These are phyloP conservation scores for Scedosporium minutisporum DNA, from an alignment of 2,329 filamentous ascomycete genomes.

Conservation along the genomic window DNA sequence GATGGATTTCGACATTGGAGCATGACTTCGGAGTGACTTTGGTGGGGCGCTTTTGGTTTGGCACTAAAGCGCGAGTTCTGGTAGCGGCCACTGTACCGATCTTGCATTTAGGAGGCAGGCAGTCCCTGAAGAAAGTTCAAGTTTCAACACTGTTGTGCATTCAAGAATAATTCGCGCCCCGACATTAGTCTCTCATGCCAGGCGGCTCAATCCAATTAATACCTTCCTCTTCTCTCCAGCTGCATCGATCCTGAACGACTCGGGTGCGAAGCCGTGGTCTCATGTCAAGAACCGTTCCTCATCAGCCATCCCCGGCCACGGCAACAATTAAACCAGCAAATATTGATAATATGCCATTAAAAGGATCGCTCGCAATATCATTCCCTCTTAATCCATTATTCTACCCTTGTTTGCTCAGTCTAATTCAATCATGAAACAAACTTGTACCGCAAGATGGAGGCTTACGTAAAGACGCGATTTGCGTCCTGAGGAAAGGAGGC, in stretches of 20 bases:
- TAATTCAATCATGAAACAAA: background rate
- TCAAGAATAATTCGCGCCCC: no score
- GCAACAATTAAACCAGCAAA: no score
- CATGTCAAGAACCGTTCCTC: no score
- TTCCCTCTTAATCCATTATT: no score
- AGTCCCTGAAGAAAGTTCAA: background rate
- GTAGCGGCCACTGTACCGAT: background rate
- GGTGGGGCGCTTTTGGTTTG: background rate
- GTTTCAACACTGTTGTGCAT: background rate
- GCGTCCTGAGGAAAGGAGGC: background rate
- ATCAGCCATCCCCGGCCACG: no score
- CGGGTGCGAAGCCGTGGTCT: no score
- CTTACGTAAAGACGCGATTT: background rate
- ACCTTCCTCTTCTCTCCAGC: no score
- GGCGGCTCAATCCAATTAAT: no score
- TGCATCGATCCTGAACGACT: no score
- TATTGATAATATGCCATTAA: no score
- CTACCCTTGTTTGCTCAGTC: background rate
- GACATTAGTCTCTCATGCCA: no score
- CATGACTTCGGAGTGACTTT: slow-evolving; percentile 2
- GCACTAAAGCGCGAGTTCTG: background rate
- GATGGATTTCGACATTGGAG: background rate
- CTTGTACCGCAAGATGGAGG: background rate
- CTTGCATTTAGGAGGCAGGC: background rate
- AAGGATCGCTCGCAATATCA: no score